Percentiles rank a stretch among this genome's conserved stretches.
phyloP scores from a whole-genome alignment of 2,329 filamentous ascomycete genomes.

The Fusarium tjaetaba region DNA sequence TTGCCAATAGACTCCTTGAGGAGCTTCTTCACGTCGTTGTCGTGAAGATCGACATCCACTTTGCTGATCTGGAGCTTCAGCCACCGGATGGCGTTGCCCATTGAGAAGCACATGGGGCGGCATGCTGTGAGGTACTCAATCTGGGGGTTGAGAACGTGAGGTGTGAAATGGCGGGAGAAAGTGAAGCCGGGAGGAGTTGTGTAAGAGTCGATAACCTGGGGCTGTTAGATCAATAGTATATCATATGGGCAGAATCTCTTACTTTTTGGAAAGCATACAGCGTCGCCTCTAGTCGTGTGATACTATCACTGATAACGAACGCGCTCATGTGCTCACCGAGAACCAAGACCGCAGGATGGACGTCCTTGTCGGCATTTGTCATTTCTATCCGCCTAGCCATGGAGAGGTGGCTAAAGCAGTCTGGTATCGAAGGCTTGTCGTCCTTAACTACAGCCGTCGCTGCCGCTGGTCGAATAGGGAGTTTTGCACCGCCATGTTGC shows the following conservation, averaged over 20 bases:
- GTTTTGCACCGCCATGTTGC: constrained; percentile 47
- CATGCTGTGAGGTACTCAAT: constrained; percentile 95
- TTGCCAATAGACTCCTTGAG: constrained; percentile 85
- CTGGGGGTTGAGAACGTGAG: constrained; percentile 90
- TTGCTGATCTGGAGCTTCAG: constrained; percentile 93
- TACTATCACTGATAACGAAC: constrained; percentile 90
- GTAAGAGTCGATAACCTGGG: constrained; percentile 89
- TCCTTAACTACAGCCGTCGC: constrained; percentile 57
- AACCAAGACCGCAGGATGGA: constrained; percentile 86
- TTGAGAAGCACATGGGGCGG: constrained; percentile 94
- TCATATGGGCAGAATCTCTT: constrained; percentile 27
- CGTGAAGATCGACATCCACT: constrained; percentile 85
- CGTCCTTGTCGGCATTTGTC: constrained; percentile 74
- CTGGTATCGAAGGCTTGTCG: constrained; percentile 70
- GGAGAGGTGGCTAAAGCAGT: constrained; percentile 84
- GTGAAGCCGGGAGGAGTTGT: constrained; percentile 86
- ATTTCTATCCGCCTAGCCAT: constrained; percentile 68
- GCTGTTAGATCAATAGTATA: constrained; percentile 1
- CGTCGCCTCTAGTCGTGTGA: constrained; percentile 86
- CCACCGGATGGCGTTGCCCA: constrained; percentile 96
- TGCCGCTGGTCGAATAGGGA: constrained; percentile 45
- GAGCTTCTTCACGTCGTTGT: constrained; percentile 81
- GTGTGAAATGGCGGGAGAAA: constrained; percentile 88
- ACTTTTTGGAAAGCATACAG: constrained; percentile 90
- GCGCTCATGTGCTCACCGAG: constrained; percentile 90